Conservation (phyloP, 2,329 filamentous ascomycete genomes). For the Eurotiales sp. region DNA sequence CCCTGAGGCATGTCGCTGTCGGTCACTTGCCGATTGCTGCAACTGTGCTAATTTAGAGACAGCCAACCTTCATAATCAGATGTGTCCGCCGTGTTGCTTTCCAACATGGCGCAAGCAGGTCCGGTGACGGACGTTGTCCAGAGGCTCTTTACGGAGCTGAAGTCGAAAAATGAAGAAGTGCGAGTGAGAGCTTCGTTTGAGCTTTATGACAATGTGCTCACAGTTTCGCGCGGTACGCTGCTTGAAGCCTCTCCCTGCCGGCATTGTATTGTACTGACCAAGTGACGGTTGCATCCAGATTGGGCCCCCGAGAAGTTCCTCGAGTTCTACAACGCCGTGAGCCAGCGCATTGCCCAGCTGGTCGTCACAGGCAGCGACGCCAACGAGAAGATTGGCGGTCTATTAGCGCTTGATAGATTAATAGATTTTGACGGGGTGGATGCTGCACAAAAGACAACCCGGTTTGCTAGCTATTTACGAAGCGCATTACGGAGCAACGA, state of each 20-base stretch:
- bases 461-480: conserved; percentile 87
- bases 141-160: conserved; percentile 55
- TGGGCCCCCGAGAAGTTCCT: conserved; percentile 75
- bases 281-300: conserved; percentile 51
- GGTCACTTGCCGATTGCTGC: not conserved
- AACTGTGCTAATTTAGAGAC: not conserved
- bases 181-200: conserved; percentile 48
- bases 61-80: conserved; percentile 8
- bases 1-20: conserved; percentile 2
- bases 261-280: not conserved
- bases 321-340: conserved; percentile 65
- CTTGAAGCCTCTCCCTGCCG: conserved; percentile 4
- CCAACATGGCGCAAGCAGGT: conserved; percentile 46
- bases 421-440: conserved; percentile 97
- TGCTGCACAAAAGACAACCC: conserved; percentile 85
- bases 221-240: conserved; percentile 43
- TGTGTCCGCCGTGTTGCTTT: conserved; percentile 22
- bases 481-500: conserved; percentile 87
- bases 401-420: conserved; percentile 85
- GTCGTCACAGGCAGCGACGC: conserved; percentile 84
- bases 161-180: conserved; percentile 52
- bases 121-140: conserved; percentile 49
- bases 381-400: conserved; percentile 83
- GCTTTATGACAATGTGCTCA: conserved; percentile 44
- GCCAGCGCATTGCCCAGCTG: conserved; percentile 63